Evolutionary conservation across 345 rosid species (phyloP).

Genomic region (Noccaea bulbosa): DNA sequence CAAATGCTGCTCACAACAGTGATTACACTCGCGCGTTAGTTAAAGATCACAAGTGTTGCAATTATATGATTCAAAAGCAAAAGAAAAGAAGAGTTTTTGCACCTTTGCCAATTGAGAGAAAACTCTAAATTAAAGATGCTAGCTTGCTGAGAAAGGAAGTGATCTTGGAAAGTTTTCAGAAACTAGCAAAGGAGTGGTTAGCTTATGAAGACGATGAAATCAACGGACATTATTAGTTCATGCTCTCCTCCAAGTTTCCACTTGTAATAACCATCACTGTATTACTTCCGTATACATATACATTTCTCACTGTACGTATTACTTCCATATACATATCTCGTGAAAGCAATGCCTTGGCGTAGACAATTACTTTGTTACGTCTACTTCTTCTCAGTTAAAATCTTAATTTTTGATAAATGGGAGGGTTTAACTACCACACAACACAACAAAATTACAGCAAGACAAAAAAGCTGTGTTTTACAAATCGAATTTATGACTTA

Average conservation of each 20-base stretch:
- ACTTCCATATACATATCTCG: neutral
- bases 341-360: conserved; percentile 1
- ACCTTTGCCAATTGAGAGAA: conserved; percentile 24
- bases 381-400: conserved; percentile 1
- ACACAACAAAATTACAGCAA: neutral
- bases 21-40: neutral
- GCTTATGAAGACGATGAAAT: conserved; percentile 23
- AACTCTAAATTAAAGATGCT: neutral
- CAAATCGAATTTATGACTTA: neutral
- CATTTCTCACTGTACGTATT: neutral
- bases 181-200: conserved; percentile 4
- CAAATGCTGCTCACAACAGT: conserved; percentile 3
- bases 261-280: conserved; percentile 4
- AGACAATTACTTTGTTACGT: neutral
- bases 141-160: conserved; percentile 6
- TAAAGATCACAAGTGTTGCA: neutral
- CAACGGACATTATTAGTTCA: conserved; percentile 4
- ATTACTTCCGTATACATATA: neutral
- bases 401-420: neutral
- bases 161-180: conserved; percentile 14
- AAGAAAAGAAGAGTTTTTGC: neutral
- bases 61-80: neutral
- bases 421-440: neutral
- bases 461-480: neutral
- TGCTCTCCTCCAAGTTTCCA: conserved; percentile 4